Base-by-base conservation (phyloP, 495 filamentous ascomycete genomes). In the Parathielavia hyrcaniae region DNA sequence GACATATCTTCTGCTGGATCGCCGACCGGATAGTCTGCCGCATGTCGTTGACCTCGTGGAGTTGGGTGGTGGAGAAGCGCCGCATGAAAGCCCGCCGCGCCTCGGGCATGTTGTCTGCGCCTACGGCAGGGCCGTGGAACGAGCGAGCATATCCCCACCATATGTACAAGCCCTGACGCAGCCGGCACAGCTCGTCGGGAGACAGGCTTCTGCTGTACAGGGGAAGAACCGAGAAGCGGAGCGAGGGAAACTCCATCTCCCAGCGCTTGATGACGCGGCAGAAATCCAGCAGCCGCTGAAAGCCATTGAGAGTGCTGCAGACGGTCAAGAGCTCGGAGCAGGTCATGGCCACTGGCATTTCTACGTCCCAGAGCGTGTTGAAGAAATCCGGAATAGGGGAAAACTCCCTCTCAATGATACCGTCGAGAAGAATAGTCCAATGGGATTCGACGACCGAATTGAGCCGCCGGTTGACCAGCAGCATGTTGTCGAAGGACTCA, bases 161-260 rank as follows among this genome's bases (percentile, higher is more conserved):
- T 1, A 81, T 77, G 64, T 87, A 91, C 55, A 90, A 66, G 1
- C 83, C 86, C 43, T 78, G 77, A 6, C 88, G 81, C n/a, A 90
- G 58, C 6, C 80, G 76, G 23, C 74, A 71, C 19, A 79, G 74
- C 67, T 91, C 89, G 13, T 75, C 57, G 2, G 59, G 49, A 0
- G 67, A 78, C 11, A 92, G 75, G 5, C 81, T 75, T 13, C 89
- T 84, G n/a, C 86, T 81, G 50, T 80, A 71, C 54, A 80, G 75
- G 35, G 76, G 86, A 46, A 81, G 71, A 10, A 75, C 61, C 34
- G 77, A 77, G 83, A 88, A 91, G 57, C 83, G 82, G 60, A 86
- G 79, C 51, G 82, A 73, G 5, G 87, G 87, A 67, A 87, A 92
- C 32, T 88, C 75, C 10, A 73, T 69, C 62, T 83, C 80, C 86